These are phyloP conservation scores for Garcia nutans DNA, from an alignment of 345 rosid species.

Conservation along the genomic window DNA sequence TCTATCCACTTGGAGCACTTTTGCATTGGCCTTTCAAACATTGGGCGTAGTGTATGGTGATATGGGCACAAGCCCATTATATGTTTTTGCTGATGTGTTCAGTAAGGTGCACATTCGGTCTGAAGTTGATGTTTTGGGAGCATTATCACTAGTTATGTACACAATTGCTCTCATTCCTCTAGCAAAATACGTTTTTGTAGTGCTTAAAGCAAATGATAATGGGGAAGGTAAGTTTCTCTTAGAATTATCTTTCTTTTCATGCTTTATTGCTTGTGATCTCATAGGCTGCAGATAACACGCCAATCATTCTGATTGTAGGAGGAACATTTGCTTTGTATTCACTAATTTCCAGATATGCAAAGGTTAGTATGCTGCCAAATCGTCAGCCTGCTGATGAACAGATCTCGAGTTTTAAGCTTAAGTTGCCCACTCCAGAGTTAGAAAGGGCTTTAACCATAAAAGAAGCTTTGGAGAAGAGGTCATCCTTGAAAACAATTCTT, in stretches of 20 bases:
- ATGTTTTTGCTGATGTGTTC: slow-evolving; percentile 90
- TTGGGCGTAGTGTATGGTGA: slow-evolving; percentile 98
- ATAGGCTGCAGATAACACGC: slow-evolving; percentile 9
- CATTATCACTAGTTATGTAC: slow-evolving; percentile 87
- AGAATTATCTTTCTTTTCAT: not conserved
- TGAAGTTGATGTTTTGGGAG: slow-evolving; percentile 90
- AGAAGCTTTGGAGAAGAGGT: slow-evolving; percentile 71
- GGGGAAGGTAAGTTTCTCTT: slow-evolving; percentile 66
- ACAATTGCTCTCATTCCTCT: slow-evolving; percentile 88
- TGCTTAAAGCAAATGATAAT: slow-evolving; percentile 94
- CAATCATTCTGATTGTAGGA: slow-evolving; percentile 51
- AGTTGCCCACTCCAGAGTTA: slow-evolving; percentile 88
- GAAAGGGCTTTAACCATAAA: slow-evolving; percentile 79
- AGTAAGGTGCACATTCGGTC: slow-evolving; percentile 76
- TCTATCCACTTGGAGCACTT: slow-evolving; percentile 52
- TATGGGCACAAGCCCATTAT: slow-evolving; percentile 95
- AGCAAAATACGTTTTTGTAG: slow-evolving; percentile 86
- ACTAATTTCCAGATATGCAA: slow-evolving; percentile 81
- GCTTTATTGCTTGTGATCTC: not conserved
- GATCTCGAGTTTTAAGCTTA: slow-evolving; percentile 88
- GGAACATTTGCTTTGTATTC: slow-evolving; percentile 98
- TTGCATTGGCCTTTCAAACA: slow-evolving; percentile 92
- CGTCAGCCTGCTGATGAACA: slow-evolving; percentile 90
- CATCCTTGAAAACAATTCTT: slow-evolving; percentile 67
- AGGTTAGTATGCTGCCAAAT: slow-evolving; percentile 85